phyloP scores from a whole-genome alignment of 2,329 filamentous ascomycete species.

The Didymella sp. region DNA sequence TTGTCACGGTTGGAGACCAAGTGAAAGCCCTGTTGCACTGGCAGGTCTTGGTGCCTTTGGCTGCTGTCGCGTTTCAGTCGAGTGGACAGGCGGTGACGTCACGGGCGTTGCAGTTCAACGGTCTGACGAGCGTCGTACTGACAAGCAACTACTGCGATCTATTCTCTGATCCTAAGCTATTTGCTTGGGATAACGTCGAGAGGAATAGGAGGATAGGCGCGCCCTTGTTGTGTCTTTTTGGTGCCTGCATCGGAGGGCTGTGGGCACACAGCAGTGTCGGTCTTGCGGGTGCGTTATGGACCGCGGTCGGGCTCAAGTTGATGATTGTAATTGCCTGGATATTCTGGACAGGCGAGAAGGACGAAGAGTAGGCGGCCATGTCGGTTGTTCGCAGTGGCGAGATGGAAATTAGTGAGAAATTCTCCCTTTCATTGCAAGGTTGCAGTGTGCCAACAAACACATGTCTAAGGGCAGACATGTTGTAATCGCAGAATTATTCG shows the following conservation, averaged over 20 bases:
- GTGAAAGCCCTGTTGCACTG: conserved; percentile 53
- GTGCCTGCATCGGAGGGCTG: conserved; percentile 62
- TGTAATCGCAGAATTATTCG: too few relatives aligned
- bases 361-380: conserved; percentile 18
- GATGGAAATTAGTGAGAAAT: neutral
- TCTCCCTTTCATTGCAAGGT: neutral
- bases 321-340: conserved; percentile 51
- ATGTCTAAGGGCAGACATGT: too few relatives aligned
- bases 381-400: too few relatives aligned
- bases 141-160: conserved; percentile 84
- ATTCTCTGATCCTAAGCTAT: conserved; percentile 69
- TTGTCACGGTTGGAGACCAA: conserved; percentile 52
- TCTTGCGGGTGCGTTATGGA: conserved; percentile 60
- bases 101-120: conserved; percentile 71
- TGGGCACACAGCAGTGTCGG: conserved; percentile 62
- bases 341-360: conserved; percentile 50
- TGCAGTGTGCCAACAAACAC: too few relatives aligned
- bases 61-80: conserved; percentile 76
- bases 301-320: conserved; percentile 51
- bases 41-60: conserved; percentile 69
- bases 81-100: conserved; percentile 80
- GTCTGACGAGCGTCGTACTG: conserved; percentile 78
- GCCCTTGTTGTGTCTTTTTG: conserved; percentile 60
- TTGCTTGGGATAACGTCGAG: conserved; percentile 57
- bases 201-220: conserved; percentile 61